Conservation (phyloP, 2,329 filamentous ascomycete genomes). For the Epicoccum nigrum region DNA sequence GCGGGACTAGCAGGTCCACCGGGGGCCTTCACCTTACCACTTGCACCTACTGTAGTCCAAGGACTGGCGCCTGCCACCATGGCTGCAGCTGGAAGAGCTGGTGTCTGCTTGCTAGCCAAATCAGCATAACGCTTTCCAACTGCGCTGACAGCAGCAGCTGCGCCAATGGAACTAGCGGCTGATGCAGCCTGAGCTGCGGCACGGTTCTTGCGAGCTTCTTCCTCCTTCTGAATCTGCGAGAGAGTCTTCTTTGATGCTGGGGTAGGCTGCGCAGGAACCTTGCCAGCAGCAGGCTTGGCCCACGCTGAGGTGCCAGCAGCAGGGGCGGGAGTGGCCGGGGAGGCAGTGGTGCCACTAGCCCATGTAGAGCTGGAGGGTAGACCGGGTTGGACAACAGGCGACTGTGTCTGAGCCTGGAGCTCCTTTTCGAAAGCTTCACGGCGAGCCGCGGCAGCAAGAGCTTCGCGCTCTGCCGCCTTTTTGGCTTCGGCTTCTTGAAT, state of each 20-base stretch:
- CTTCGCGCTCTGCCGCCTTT: constrained; percentile 88
- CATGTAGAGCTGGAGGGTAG: constrained; percentile 89
- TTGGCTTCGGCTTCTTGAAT: constrained; percentile 96
- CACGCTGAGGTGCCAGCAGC: constrained; percentile 60
- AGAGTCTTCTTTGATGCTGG: constrained; percentile 79
- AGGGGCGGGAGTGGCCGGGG: constrained; percentile 68
- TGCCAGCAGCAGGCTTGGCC: constrained; percentile 64
- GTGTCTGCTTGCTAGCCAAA: constrained; percentile 77
- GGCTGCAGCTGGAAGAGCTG: constrained; percentile 52
- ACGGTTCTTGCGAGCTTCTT: constrained; percentile 86
- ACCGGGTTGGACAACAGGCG: constrained; percentile 69
- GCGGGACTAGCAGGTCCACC: constrained; percentile 61
- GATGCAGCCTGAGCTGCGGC: constrained; percentile 59
- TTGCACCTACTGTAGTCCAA: constrained; percentile 94
- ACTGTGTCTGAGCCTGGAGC: constrained; percentile 66
- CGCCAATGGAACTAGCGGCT: constrained; percentile 52
- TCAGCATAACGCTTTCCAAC: constrained; percentile 91
- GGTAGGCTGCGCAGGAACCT: constrained; percentile 50
- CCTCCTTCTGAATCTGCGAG: constrained; percentile 95
- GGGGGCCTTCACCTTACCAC: constrained; percentile 86
- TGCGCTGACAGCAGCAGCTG: constrained; percentile 50
- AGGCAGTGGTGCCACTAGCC: constrained; percentile 69
- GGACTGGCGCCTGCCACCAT: constrained; percentile 60
- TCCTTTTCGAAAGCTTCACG: constrained; percentile 83
- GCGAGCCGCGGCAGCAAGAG: constrained; percentile 76